These are phyloP conservation scores for Kazachstania psychrophila DNA, from an alignment of 805 yeast genomes.

Conservation along the genomic window DNA sequence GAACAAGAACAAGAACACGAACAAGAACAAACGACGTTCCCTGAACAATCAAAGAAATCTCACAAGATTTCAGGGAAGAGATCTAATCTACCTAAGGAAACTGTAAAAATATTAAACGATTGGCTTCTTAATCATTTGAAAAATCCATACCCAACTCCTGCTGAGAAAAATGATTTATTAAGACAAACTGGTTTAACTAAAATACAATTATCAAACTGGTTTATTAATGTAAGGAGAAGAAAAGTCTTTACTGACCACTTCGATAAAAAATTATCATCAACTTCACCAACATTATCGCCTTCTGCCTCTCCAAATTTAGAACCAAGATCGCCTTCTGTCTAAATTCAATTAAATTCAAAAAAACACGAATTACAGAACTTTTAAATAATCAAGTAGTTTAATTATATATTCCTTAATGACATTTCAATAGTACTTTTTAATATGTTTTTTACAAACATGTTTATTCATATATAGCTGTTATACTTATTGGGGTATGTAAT, in stretches of 20 bases:
- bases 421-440: not conserved
- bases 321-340: too few species aligned
- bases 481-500: slow-evolving; percentile 18
- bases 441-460: not conserved
- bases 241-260: slow-evolving; percentile 39
- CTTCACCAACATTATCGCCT: not conserved
- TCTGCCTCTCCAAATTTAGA: too few species aligned
- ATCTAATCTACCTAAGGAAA: slow-evolving; percentile 70
- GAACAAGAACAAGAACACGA: not conserved
- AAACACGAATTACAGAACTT: not conserved
- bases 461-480: not conserved
- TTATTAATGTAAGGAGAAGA: slow-evolving; percentile 76
- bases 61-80: slow-evolving; percentile 33
- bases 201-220: slow-evolving; percentile 81
- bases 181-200: slow-evolving; percentile 67
- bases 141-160: slow-evolving; percentile 78
- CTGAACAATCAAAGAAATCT: not conserved
- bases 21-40: not conserved
- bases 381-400: not conserved
- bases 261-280: slow-evolving; percentile 4
- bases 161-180: slow-evolving; percentile 63
- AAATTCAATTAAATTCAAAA: too few species aligned
- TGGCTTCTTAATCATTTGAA: slow-evolving; percentile 70
- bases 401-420: not conserved
- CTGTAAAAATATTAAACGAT: slow-evolving; percentile 57